phyloP scores from a whole-genome alignment of 2,329 filamentous ascomycete species.

The Pestalotiopsis fici region DNA sequence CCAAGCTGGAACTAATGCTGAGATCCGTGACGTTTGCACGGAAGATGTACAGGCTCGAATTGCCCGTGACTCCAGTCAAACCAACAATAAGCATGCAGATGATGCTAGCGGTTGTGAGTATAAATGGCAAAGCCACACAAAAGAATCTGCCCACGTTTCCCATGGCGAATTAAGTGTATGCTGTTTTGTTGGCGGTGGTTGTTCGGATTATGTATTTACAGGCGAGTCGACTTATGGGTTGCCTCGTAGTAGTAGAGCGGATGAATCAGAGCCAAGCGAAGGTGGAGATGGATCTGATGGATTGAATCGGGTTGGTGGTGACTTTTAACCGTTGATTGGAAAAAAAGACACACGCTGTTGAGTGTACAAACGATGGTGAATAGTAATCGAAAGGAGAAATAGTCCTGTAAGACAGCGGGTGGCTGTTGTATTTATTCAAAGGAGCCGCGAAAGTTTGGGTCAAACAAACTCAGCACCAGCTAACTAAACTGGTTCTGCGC shows the following conservation, averaged over 20 bases:
- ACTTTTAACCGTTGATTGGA: background rate
- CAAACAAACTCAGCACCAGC: background rate
- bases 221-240: background rate
- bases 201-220: background rate
- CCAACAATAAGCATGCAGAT: slow-evolving; percentile 65
- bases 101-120: slow-evolving; percentile 76
- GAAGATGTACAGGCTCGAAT: slow-evolving; percentile 57
- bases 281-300: background rate
- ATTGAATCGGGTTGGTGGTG: background rate
- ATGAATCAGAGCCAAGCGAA: background rate
- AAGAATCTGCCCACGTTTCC: slow-evolving; percentile 70
- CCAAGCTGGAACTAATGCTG: slow-evolving; percentile 44
- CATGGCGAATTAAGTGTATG: slow-evolving; percentile 39
- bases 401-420: background rate
- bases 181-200: background rate
- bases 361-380: background rate
- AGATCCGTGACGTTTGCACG: slow-evolving; percentile 65
- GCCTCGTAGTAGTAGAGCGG: background rate
- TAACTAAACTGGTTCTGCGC: background rate
- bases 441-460: background rate
- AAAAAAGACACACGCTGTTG: background rate
- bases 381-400: background rate
- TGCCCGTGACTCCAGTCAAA: slow-evolving; percentile 57
- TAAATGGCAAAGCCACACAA: slow-evolving; percentile 87
- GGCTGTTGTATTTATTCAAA: background rate